These are phyloP conservation scores for Phytophthora pseudosyringae DNA, from an alignment of 352 stramenopile species.

Conservation along the genomic window DNA sequence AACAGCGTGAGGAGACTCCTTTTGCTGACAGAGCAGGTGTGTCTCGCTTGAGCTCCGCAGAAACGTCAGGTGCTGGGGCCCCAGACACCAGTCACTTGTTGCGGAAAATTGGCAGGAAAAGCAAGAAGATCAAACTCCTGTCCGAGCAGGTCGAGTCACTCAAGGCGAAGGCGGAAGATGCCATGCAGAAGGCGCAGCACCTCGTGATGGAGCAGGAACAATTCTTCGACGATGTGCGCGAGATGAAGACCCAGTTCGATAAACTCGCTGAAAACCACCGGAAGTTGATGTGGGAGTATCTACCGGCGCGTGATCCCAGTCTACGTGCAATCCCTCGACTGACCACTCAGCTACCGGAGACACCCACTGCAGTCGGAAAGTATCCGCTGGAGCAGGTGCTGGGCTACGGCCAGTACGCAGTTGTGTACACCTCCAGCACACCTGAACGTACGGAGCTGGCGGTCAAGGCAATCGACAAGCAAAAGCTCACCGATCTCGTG, in stretches of 20 bases:
- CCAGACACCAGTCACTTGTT: slow-evolving; percentile 21
- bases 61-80: neutral
- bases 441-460: slow-evolving; percentile 46
- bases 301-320: slow-evolving; percentile 57
- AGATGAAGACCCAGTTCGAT: slow-evolving; percentile 79
- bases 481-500: slow-evolving; percentile 76
- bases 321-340: slow-evolving; percentile 66
- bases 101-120: slow-evolving; percentile 42
- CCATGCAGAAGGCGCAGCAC: slow-evolving; percentile 67
- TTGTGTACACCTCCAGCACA: slow-evolving; percentile 61
- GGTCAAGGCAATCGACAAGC: slow-evolving; percentile 89
- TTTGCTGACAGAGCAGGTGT: no score
- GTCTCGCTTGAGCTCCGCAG: neutral
- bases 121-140: slow-evolving; percentile 64
- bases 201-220: slow-evolving; percentile 89
- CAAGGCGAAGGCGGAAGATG: slow-evolving; percentile 47
- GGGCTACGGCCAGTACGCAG: slow-evolving; percentile 87
- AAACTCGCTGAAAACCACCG: slow-evolving; percentile 65
- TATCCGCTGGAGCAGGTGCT: slow-evolving; percentile 79
- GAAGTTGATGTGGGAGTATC: slow-evolving; percentile 82
- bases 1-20: neutral
- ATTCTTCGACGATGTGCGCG: slow-evolving; percentile 77
- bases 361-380: slow-evolving; percentile 53
- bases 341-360: slow-evolving; percentile 52
- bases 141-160: slow-evolving; percentile 47